phyloP scores from a whole-genome alignment of 176 grass and related monocot species.

The Aegilops tauschii region DNA sequence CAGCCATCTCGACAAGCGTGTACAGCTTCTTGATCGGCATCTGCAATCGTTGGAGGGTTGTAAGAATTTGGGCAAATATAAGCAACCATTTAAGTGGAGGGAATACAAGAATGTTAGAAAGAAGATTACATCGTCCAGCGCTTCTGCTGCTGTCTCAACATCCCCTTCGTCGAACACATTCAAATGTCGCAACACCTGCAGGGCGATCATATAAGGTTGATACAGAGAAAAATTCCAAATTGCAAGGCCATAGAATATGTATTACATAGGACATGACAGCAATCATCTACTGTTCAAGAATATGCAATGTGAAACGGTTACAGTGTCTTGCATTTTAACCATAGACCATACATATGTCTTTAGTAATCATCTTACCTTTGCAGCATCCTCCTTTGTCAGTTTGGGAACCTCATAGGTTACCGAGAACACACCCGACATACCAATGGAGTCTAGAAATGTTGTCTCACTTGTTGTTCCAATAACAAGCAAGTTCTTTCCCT shows the following conservation, averaged over 20 bases:
- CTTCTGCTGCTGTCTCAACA: conserved; percentile 75
- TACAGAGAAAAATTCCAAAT: neutral
- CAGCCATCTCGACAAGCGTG: conserved; percentile 94
- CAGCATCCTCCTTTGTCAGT: conserved; percentile 78
- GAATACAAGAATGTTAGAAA: conserved; percentile 13
- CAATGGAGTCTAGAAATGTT: conserved; percentile 86
- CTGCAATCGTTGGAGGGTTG: conserved; percentile 44
- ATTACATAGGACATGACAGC: neutral
- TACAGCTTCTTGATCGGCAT: conserved; percentile 88
- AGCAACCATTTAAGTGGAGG: neutral
- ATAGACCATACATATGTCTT: neutral
- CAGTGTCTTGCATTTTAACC: neutral
- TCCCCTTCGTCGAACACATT: conserved; percentile 69
- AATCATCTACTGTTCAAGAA: neutral
- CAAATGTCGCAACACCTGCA: conserved; percentile 72
- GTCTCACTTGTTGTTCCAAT: conserved; percentile 88
- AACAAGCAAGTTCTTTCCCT: conserved; percentile 83
- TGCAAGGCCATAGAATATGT: neutral
- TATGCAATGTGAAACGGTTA: neutral
- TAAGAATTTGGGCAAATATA: conserved; percentile 34
- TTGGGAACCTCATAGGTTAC: conserved; percentile 91
- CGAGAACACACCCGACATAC: conserved; percentile 89
- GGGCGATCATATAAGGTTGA: conserved; percentile 8
- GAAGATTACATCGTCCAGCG: conserved; percentile 71
- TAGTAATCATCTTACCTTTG: conserved; percentile 62